These are phyloP conservation scores for Pholiota microspora DNA, from an alignment of 768 basidiomycete species.

Conservation along the genomic window DNA sequence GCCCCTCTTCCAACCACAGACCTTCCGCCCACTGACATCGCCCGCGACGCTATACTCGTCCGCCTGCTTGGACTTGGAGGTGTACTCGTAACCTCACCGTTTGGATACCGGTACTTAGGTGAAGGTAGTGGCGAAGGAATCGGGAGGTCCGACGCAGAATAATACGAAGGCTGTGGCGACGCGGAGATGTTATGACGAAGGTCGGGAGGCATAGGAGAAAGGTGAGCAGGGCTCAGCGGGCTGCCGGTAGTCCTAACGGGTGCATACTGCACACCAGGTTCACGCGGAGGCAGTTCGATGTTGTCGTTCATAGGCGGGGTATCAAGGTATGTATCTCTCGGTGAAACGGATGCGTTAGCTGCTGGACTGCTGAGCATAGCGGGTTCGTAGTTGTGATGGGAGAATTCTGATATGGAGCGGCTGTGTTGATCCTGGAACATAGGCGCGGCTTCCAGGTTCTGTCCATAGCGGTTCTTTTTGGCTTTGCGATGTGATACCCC, in stretches of 20 bases:
- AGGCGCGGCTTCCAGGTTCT: conserved; percentile 60
- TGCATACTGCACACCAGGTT: conserved; percentile 26
- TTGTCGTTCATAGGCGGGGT: conserved; percentile 40
- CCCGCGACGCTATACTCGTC: conserved; percentile 31
- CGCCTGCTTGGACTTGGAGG: conserved; percentile 42
- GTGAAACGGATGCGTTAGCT: conserved; percentile 28
- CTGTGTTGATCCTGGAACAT: conserved; percentile 68
- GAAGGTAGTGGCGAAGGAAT: conserved; percentile 58
- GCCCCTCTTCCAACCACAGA: conserved; percentile 16
- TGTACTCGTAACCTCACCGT: conserved; percentile 44
- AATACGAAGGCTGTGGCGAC: conserved; percentile 58
- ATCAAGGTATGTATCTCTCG: conserved; percentile 42
- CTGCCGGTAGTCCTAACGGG: conserved; percentile 13
- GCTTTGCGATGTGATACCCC: conserved; percentile 66
- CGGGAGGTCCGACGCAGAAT: conserved; percentile 68
- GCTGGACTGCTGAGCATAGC: conserved; percentile 31
- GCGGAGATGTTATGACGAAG: conserved; percentile 20
- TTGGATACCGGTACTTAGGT: conserved; percentile 43
- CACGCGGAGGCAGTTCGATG: conserved; percentile 24
- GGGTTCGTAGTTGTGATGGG: conserved; percentile 48
- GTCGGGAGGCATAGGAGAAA: conserved; percentile 25
- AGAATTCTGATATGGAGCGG: conserved; percentile 65
- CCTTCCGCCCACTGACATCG: conserved; percentile 16
- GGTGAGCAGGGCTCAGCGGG: conserved; percentile 19
- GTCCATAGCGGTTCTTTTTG: conserved; percentile 36